Evolutionary conservation across 345 rosid genomes (phyloP).

Genomic region (Syzygium aqueum): DNA sequence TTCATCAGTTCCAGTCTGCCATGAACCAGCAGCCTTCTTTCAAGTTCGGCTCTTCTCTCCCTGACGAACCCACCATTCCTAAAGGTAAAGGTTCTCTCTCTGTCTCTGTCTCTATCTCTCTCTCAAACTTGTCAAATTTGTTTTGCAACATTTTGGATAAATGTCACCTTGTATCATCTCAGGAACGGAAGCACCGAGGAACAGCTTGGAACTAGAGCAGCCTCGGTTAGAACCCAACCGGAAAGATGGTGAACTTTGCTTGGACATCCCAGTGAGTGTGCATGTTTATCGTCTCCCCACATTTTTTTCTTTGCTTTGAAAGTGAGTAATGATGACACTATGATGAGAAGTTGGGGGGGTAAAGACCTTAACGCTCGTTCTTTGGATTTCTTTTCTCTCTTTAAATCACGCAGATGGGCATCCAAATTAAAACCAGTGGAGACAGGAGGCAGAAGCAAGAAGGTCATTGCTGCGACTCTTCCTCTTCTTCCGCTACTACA

Average conservation of each 20-base stretch:
- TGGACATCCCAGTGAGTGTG: conserved; percentile 44
- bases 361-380: background rate
- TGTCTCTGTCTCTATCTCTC: background rate
- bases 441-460: conserved; percentile 17
- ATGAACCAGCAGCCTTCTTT: conserved; percentile 39
- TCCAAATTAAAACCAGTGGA: conserved; percentile 56
- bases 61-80: conserved; percentile 4
- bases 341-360: conserved; percentile 3
- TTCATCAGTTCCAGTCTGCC: conserved; percentile 45
- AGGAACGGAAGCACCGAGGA: conserved; percentile 75
- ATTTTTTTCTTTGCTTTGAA: conserved; percentile 4
- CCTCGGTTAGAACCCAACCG: conserved; percentile 20
- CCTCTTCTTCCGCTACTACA: conserved; percentile 52
- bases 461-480: conserved; percentile 17
- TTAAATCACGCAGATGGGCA: conserved; percentile 39
- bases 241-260: conserved; percentile 14
- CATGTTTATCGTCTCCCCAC: background rate
- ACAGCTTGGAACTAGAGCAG: conserved; percentile 71
- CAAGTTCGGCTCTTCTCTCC: conserved; percentile 18
- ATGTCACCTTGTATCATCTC: background rate
- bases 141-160: background rate
- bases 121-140: no score
- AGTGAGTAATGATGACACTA: background rate
- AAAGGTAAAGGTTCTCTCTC: conserved; percentile 27
- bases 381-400: background rate